Base-by-base conservation (phyloP, 176 grass and related monocot species). In the Chloris gayana region DNA sequence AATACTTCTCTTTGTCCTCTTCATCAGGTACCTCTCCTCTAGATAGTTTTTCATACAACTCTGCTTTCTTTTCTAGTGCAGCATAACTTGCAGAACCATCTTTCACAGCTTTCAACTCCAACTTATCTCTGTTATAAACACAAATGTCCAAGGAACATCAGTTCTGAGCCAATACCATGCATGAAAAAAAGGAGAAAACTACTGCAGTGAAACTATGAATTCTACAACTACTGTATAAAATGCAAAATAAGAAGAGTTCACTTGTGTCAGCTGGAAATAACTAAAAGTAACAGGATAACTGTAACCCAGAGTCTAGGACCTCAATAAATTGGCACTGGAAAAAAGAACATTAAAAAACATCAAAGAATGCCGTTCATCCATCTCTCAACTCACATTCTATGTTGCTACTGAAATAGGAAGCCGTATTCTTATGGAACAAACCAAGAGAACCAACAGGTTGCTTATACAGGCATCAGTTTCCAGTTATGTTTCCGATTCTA, bases 1-100 rank as follows among this genome's bases (percentile, higher is more conserved):
- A 99, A 77, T 95, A 99, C 69, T 91, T 95, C 85, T 99, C 96
- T 25, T 76, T 89, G 9, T 99, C 96, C 78, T 99, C 92, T 84
- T 99, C 96, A 79, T 95, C 88, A 72, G 96, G 82, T 47, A 99
- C 72, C 64, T 89, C 82, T 0, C 96, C 92, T 86, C 82, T 91
- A n/a, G 86, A 62, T 63, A 99, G 70, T 85, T 95, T 95, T 46
- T 93, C 90, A 87, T 98, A 99, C 41, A 99, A 32, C 54, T 92
- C 88, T 9, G 88, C 92, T 76, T 99, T 99, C 77, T 91, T 95
- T 79, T 99, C 92, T 76, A 95, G 86, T 33, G 96, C 92, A 49
- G 90, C 88, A 82, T 99, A 95, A 74, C 87, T 83, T 68, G 44
- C 86, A 33, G 90, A 85, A 32, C 96, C 96, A 77, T 99, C 92